Evolutionary conservation across 202 grass and related monocot species (phyloP).

Genomic region (Alloteropsis angusta): DNA sequence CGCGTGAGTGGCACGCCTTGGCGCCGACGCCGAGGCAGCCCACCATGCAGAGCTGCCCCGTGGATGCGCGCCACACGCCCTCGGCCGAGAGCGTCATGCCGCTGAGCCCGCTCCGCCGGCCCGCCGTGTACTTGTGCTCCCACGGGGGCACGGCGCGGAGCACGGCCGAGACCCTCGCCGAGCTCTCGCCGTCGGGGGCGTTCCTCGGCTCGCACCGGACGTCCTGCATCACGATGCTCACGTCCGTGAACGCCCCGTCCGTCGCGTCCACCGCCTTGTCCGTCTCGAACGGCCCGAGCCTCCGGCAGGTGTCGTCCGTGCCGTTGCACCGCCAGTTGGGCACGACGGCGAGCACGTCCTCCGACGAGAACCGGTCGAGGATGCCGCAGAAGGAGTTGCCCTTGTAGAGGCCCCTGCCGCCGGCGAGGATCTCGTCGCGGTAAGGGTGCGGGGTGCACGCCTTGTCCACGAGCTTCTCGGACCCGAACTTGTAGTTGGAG

Average conservation of each 20-base stretch:
- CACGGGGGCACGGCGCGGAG: slow-evolving; percentile 51
- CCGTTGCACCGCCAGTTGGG: slow-evolving; percentile 72
- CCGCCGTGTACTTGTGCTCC: slow-evolving; percentile 46
- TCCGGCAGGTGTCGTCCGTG: slow-evolving; percentile 36
- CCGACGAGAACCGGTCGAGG: slow-evolving; percentile 53
- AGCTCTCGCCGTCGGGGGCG: neutral
- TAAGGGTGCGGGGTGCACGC: slow-evolving; percentile 51
- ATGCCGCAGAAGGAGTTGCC: slow-evolving; percentile 58
- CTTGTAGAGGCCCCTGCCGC: slow-evolving; percentile 41
- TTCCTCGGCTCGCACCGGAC: slow-evolving; percentile 47
- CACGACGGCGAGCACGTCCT: slow-evolving; percentile 45
- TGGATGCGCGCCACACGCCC: slow-evolving; percentile 66
- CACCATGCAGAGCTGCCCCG: slow-evolving; percentile 86
- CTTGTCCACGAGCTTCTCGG: slow-evolving; percentile 47
- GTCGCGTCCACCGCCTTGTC: slow-evolving; percentile 31
- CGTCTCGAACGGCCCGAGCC: slow-evolving; percentile 55
- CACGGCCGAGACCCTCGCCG: slow-evolving; percentile 60
- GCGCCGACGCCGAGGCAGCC: slow-evolving; percentile 49
- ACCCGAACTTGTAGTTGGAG: slow-evolving; percentile 68
- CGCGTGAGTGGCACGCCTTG: slow-evolving; percentile 43
- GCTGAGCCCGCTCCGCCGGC: slow-evolving; percentile 48
- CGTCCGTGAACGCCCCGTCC: slow-evolving; percentile 43
- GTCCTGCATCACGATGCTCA: slow-evolving; percentile 67
- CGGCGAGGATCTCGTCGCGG: slow-evolving; percentile 38
- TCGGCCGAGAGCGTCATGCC: slow-evolving; percentile 55